Base-by-base conservation (phyloP, 805 yeast genomes). In the Metschnikowia dekortorum region DNA sequence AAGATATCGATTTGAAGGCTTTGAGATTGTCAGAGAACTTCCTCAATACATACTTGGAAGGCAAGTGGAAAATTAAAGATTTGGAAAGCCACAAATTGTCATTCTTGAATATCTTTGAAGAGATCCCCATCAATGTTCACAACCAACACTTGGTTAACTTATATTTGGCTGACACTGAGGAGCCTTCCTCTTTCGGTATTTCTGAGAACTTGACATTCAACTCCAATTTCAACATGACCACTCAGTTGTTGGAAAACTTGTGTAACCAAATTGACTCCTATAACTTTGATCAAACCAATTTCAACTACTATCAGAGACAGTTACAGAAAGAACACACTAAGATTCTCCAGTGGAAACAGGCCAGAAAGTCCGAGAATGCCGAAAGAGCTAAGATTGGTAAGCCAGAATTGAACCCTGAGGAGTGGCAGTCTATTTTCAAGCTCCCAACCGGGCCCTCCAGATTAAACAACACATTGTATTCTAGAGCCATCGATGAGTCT, bases 221-320 rank as follows among this genome's bases (percentile, higher is more conserved):
- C 40, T 68, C 76, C 26, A 73, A 73, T 61, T 73, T 72, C 54
- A 69, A 70, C 59, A 71, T 68, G 53, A 72, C 77, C 41, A 69
- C 75, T 16, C 76, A 74, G 58, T 69, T 74, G 54, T 79, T 83
- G 52, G 91, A 86, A 62, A 78, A 79, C 43, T 74, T 87, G 56
- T 77, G 81, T 63, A 84, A 81, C 53, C 80, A 88, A 46, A 77
- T 87, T 38, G 94, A 87, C 66, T 83, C 85, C 44, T 83, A 81
- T 71, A 84, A 84, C 71, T 84, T 84, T 65, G 90, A 85, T 64
- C 87, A 85, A 65, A 84, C 85, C 58, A 87, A 84, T 69, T 83
- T 85, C 75, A 85, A 86, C 74, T 87, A 84, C 70, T 86, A 81
- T 73, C 94, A 87, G 71, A 82, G 95, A 73, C 84, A 81, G 60